Base-by-base conservation (phyloP, 257 asterid species). In the Anisodus acutangulus region DNA sequence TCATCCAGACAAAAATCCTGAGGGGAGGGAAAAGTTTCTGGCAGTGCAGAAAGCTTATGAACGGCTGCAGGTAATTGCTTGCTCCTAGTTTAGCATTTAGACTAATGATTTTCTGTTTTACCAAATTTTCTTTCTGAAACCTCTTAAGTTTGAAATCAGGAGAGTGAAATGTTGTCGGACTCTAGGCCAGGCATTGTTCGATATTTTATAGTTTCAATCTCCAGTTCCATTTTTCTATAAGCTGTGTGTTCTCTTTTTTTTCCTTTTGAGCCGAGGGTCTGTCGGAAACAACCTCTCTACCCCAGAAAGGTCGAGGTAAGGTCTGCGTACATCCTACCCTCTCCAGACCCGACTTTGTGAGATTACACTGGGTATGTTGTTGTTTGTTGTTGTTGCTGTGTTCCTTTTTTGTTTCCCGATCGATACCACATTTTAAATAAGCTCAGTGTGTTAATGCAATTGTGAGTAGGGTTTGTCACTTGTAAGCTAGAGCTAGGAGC, bases 21-120 rank as follows among this genome's bases (percentile, higher is more conserved):
- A 97, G 90, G 98, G 99, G 86, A 89, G 98, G 89, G 98, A 97
- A 87, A 97, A 91, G 87, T 97, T 97, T 88, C 93, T 97, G 83
- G 99, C 97, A 2, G 98, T 97, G 90, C 99, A 94, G 90, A 97
- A 93, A 91, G 98, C 99, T 78, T 95, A 97, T 85, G 99, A 97
- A 85, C 94, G 98, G 88, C 90, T 97, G 82, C 99, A 97, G 98
- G 99, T 97, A 91, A 86, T 78, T 63, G 22, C 69, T 64, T 53
- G n/a, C 85, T 74, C 84, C 49, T 80, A 68, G 37, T 79, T 68
- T 68, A 19, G 47, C 3, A 6, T 43, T 49, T 43, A 58, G 26
- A 58, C 54, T 19, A 79, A 79, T 79, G 54, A 39, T 79, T 79
- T 55, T 31, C 57, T n/a, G 4, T 71, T 45, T 41, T 43, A 9